Evolutionary conservation across 2,329 filamentous ascomycete genomes (phyloP), one percentile per base, ranked within the genome.

Genomic region (Neofusicoccum cordaticola): DNA sequence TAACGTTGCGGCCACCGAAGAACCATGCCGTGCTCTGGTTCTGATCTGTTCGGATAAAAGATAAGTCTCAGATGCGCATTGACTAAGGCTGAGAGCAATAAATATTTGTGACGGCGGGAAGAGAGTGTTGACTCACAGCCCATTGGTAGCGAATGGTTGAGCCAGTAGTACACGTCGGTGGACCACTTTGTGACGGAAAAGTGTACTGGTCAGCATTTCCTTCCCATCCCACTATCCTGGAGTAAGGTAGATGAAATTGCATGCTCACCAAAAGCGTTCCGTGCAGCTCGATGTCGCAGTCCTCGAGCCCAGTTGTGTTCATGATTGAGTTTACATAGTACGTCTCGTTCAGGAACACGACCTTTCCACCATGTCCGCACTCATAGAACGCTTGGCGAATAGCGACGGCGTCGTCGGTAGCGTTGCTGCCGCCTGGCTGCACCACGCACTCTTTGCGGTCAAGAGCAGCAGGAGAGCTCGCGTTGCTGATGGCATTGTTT

Each of bases 1-100:
- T 45, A 7, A 62, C 37, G 4, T 41, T 37, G 5, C 45, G 34
- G 3, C 58, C 58, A 19, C 58, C 58, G 67, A 86, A 79, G 61
- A 82, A 73, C 81, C 82, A 86, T 0, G 82, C 84, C 0, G 82
- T 83, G 13, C 79, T 82, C 66, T 85, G 83, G 67, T 86, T 85
- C 70, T 86, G 84, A 69, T 83, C 27, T 31, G 27, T 31, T 31
- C 27, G 27, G 27, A 31, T 31, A 5, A 2, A 31, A 31, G 4
- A 31, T 31, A 31, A 31, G 27, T 7, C 27, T 31, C 27, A 7
- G 27, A 31, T 31, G 27, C 27, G 1, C 4, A 31, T 5, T 31
- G 27, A 7, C 6, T 31, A 31, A 31, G 27, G 5, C 5, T 31
- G 4, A 7, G 6, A 31, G 27, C 27, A 7, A 31, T 1, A 31